Evolutionary conservation across 2,329 filamentous ascomycete species (phyloP).

Genomic region (Sclerotinia trifoliorum): DNA sequence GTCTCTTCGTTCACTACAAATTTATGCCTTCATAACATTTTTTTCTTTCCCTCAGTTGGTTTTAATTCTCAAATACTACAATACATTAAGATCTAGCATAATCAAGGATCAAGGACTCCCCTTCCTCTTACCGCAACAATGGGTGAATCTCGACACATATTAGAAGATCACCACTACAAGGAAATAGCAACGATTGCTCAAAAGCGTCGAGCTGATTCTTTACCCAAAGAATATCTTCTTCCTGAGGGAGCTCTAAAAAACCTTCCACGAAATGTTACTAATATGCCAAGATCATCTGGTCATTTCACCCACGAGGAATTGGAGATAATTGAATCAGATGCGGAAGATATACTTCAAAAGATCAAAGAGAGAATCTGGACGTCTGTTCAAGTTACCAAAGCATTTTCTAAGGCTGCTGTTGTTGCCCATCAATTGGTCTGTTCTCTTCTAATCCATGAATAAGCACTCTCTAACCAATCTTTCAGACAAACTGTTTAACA

Average conservation of each 20-base stretch:
- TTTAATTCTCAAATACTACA: background rate
- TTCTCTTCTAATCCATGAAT: background rate
- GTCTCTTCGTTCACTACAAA: background rate
- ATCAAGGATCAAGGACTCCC: too few species aligned
- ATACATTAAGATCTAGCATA: background rate
- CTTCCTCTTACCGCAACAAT: background rate
- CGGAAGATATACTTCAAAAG: slow-evolving; percentile 31
- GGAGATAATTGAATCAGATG: slow-evolving; percentile 36
- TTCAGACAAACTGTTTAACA: slow-evolving; percentile 58
- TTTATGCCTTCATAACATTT: background rate
- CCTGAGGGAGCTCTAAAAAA: slow-evolving; percentile 29
- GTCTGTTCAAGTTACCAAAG: slow-evolving; percentile 43
- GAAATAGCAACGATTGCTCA: slow-evolving; percentile 42
- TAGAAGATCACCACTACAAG: slow-evolving; percentile 41
- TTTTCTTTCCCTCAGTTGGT: background rate
- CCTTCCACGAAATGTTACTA: slow-evolving; percentile 28
- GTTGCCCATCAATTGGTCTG: slow-evolving; percentile 49
- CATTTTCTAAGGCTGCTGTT: slow-evolving; percentile 50
- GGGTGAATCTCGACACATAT: slow-evolving; percentile 12
- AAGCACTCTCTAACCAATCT: background rate
- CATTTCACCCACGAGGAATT: slow-evolving; percentile 20
- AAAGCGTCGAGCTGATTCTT: slow-evolving; percentile 39
- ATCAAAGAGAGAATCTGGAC: slow-evolving; percentile 30
- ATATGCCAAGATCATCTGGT: slow-evolving; percentile 15
- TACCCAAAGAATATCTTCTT: slow-evolving; percentile 38